Base-by-base conservation (phyloP, 2,329 filamentous ascomycete species). In the Curvularia lunata region DNA sequence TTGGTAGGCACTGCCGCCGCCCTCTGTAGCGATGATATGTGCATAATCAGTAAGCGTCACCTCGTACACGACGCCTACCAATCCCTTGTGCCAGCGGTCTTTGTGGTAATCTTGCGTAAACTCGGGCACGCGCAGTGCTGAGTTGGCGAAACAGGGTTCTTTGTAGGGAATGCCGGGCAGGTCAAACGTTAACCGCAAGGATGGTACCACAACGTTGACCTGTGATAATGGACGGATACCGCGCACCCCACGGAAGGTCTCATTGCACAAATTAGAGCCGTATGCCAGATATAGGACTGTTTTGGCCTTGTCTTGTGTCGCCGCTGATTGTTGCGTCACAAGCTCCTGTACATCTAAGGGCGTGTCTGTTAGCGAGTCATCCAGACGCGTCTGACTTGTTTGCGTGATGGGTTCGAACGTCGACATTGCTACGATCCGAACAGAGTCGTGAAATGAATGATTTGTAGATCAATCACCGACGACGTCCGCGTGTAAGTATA, bases 41-140 rank as follows among this genome's bases (percentile, higher is more conserved):
- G 88, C 84, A 74, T 91, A 99, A 79, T 99, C 95, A 42, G 84
- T 77, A 18, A 84, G 80, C 0, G 92, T 97, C 28, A 98, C 91
- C 79, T 98, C 93, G 79, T 99, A 99, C 4, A 98, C 95, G 16
- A 97, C 92, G 23, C 95, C 95, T 40, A 97, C 86, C 2, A 99
- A 84, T 4, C 91, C 91, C 70, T 92, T 93, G 62, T 87, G 81
- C 92, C 92, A 96, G 52, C 79, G 80, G 52, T 84, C 80, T 68
- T 86, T 85, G 67, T 84, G 80, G 63, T 84, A 83, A 53, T 71
- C 68, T 28, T 49, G 47, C 4, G 72, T 59, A 2, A 71, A 59
- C 2, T 72, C 59, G 12, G 68, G 56, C 1, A 49, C 82, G 47
- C 89, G 85, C 51, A 83, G 82, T 16, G 84, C 85, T 2, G 89